These are phyloP conservation scores for Rubia peregrina DNA, from an alignment of 305 asterid genomes.

Conservation along the genomic window DNA sequence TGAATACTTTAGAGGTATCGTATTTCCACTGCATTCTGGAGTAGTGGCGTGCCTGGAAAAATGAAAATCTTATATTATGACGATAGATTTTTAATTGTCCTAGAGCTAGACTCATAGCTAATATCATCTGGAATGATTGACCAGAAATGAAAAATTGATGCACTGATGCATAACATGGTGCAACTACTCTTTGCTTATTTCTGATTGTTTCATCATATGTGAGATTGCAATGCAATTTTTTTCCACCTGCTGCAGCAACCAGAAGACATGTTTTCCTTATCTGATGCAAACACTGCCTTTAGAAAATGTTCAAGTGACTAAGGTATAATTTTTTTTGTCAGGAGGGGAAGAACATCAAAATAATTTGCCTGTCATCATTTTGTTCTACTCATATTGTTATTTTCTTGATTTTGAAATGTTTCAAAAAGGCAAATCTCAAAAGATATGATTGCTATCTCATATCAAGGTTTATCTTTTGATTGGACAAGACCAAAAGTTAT, in stretches of 20 bases:
- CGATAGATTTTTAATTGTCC: background rate
- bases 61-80: background rate
- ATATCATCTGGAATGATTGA: background rate
- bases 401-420: too few species aligned
- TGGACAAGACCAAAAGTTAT: background rate
- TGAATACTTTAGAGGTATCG: background rate
- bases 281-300: background rate
- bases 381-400: too few species aligned
- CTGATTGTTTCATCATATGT: background rate
- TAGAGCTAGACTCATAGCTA: background rate
- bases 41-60: background rate
- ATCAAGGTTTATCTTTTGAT: background rate
- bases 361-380: too few species aligned
- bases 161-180: background rate
- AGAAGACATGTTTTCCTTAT: background rate
- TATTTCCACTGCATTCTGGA: background rate
- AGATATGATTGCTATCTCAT: too few species aligned
- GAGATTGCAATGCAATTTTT: too few species aligned
- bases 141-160: background rate
- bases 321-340: too few species aligned
- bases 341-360: too few species aligned
- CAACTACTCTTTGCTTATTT: background rate
- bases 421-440: too few species aligned
- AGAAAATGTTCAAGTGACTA: too few species aligned
- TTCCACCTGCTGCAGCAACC: background rate